A percentile compares a stretch with the other conserved stretches of the same genome.
Conservation (phyloP, 169 alveolate species). For the Plasmodium yoelii region DNA sequence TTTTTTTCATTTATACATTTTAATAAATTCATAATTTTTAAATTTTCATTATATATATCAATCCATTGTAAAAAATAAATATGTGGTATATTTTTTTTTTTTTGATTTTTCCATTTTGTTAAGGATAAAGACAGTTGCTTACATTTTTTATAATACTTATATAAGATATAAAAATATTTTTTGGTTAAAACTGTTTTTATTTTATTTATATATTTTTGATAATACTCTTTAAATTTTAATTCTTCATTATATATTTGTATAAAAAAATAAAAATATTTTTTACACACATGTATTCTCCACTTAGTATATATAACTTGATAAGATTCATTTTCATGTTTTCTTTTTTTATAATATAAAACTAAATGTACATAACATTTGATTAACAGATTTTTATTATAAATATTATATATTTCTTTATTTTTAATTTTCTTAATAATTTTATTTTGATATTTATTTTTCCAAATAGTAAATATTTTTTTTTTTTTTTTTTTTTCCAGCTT, state of each 20-base stretch:
- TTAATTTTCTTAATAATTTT: slow-evolving; percentile 24
- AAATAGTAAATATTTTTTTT: slow-evolving; percentile 22
- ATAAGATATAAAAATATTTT: slow-evolving; percentile 22
- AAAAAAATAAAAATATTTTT: slow-evolving; percentile 22
- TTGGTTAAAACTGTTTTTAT: slow-evolving; percentile 1
- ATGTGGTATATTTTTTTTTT: background rate
- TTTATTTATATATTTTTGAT: slow-evolving; percentile 10
- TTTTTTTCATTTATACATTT: slow-evolving; percentile 14
- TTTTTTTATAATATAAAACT: slow-evolving; percentile 26
- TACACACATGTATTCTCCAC: background rate
- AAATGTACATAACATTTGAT: slow-evolving; percentile 66
- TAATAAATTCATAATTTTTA: background rate
- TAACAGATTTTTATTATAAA: slow-evolving; percentile 43
- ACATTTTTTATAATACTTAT: background rate
- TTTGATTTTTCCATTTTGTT: background rate
- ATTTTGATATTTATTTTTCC: slow-evolving; percentile 22
- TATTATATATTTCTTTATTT: slow-evolving; percentile 44
- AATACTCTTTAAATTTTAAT: slow-evolving; percentile 18
- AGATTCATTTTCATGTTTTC: slow-evolving; percentile 20
- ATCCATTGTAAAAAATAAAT: slow-evolving; percentile 6
- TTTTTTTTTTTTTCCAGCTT: slow-evolving; percentile 19
- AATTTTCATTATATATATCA: background rate
- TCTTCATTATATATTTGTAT: slow-evolving; percentile 26
- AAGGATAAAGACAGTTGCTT: background rate
- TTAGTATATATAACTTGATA: background rate